Evolutionary conservation across 352 stramenopile genomes (phyloP).

Genomic region (Aphanomyces euteiches): DNA sequence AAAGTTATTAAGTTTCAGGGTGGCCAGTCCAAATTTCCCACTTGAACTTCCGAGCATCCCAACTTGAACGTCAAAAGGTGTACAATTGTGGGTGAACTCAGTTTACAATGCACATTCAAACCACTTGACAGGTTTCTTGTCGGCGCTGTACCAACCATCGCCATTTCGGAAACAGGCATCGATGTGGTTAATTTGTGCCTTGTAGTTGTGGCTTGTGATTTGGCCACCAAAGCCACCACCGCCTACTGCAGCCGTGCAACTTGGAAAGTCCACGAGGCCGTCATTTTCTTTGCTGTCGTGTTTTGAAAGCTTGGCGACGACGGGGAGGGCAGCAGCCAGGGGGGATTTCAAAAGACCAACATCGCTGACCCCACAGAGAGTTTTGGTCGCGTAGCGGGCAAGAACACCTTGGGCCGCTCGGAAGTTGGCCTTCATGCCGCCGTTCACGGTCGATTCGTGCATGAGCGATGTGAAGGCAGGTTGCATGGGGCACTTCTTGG

Average conservation of each 20-base stretch:
- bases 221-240: constrained; percentile 13
- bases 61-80: no score
- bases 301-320: constrained; percentile 27
- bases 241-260: constrained; percentile 30
- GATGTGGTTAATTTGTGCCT: constrained; percentile 36
- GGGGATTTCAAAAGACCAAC: constrained; percentile 33
- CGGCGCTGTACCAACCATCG: constrained; percentile 35
- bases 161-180: constrained; percentile 34
- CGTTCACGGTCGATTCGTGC: constrained; percentile 33
- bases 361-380: constrained; percentile 40
- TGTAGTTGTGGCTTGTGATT: constrained; percentile 35
- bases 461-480: constrained; percentile 10
- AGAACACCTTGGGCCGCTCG: constrained; percentile 31
- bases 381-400: constrained; percentile 31
- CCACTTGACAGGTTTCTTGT: constrained; percentile 40
- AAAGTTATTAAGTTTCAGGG: no score
- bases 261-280: constrained; percentile 38
- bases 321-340: constrained; percentile 29
- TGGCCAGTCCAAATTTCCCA: no score
- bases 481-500: neutral
- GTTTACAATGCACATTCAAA: constrained; percentile 38
- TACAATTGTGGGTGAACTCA: neutral
- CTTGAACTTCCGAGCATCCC: no score
- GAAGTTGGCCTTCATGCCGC: constrained; percentile 32
- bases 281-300: constrained; percentile 36